Base-by-base conservation (phyloP, 106 monocot species). In the Allium sativum region DNA sequence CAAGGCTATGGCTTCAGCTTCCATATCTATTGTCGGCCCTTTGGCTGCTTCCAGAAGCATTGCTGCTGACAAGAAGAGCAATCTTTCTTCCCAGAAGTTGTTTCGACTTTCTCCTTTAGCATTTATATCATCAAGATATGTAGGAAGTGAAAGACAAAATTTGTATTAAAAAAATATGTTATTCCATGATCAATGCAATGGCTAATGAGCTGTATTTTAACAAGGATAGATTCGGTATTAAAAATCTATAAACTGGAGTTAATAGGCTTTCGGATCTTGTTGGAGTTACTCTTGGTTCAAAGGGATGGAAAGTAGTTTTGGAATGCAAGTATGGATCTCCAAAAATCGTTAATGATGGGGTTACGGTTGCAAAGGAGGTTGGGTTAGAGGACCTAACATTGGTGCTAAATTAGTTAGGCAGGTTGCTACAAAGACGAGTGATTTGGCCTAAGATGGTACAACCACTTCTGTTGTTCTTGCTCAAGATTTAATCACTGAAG, bases 381-480 rank as follows among this genome's bases (percentile, higher is more conserved):
- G 93, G 85, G 58, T 64, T 93, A 21, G 85, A 93, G 76, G 93
- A 93, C 41, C 89, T 89, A 93, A 93, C 56, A 85, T 93, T 67
- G 93, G 93, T 40, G 89, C 89, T 17, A 93, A 93, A 68, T 70
- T 93, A 31, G 93, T 93, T 12, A 89, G 93, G 61, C 89, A 93
- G 70, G 93, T 85, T 64, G 93, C 89, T 66, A 75, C 93, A n/a
- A 93, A 93, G 55, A 93, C 93, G 42, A 93, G 89, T 74, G 93
- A 93, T 19, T 58, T 93, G 64, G 93, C 93, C 56, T 88, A 89
- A 12, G 93, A 93, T 85, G 93, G 93, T 0, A 93, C 89, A 0
- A 93, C 93, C 41, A 89, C 93, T 10, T 93, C 93, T 72, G 89
- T 93, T 62, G 89, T 93, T 47, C 89, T 93, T 61, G 93, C 93